A percentile compares a stretch with the other conserved stretches of the same genome.
phyloP scores from a whole-genome alignment of 164 flowering plant genomes.

The Chloranthus sessilifolius region DNA sequence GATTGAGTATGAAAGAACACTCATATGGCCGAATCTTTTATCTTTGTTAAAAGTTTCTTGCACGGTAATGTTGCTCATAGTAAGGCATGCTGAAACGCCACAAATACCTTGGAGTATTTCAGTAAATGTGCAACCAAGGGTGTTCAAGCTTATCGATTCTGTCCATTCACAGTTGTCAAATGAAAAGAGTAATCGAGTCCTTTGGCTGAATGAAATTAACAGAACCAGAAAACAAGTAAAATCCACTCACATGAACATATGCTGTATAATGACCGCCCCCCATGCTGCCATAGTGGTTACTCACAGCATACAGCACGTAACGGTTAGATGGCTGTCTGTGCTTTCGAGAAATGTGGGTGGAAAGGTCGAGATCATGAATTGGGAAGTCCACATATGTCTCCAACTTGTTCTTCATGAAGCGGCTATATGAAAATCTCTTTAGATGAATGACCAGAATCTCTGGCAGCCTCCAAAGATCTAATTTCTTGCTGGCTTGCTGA shows the following conservation, averaged over 20 bases:
- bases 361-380: slow-evolving; percentile 68
- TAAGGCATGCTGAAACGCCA: too few species aligned
- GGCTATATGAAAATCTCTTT: slow-evolving; percentile 86
- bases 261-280: slow-evolving; percentile 98
- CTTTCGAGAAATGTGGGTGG: slow-evolving; percentile 46
- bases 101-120: too few species aligned
- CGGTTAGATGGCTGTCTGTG: slow-evolving; percentile 33
- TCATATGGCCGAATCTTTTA: too few species aligned
- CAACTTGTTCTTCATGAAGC: slow-evolving; percentile 75
- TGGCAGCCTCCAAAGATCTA: slow-evolving; percentile 97
- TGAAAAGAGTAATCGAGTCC: too few species aligned
- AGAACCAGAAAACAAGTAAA: slow-evolving; percentile 3
- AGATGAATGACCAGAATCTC: slow-evolving; percentile 88
- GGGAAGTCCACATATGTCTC: slow-evolving; percentile 92
- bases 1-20: too few species aligned
- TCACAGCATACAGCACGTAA: slow-evolving; percentile 79
- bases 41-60: too few species aligned
- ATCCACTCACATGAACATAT: slow-evolving; percentile 70
- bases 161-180: too few species aligned
- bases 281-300: slow-evolving; percentile 94
- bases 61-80: too few species aligned
- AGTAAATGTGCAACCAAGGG: too few species aligned
- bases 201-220: not conserved
- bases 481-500: slow-evolving; percentile 86
- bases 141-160: too few species aligned